Evolutionary conservation across 768 basidiomycete species (phyloP), one percentile per base, ranked within the genome.

Genomic region (Cystofilobasidium macerans): DNA sequence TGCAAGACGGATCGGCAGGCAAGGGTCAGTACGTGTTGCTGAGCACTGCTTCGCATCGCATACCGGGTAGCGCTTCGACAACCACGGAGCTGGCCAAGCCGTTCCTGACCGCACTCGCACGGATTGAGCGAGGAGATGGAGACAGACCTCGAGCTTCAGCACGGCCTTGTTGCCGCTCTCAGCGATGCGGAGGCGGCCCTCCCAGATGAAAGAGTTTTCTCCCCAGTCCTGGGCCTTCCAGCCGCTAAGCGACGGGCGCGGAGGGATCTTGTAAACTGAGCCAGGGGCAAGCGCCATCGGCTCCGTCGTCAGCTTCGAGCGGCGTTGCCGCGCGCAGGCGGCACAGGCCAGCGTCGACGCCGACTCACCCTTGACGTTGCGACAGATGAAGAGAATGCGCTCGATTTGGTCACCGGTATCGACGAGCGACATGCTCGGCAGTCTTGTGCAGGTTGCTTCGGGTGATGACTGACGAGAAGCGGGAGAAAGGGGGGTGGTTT

Each of bases 191-290:
- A 97, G 78, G 48, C 92, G 81, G 22, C 92, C 92, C 74, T 93
- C 93, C 92, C 92, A 97, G 28, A 97, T 76, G 5, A 89, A 89
- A 63, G 81, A 82, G 47, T 93, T 82, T 76, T 91, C 87, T 20
- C 91, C 89, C 92, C 92, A 97, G 70, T 91, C 88, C 62, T 62
- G 62, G 18, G 92, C 92, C 61, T 89, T 86, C 77, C 94, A 87
- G 12, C 92, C 92, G 73, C 91, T 88, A 72, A 90, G 87, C 43
- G 81, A 82, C 72, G 83, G 89, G 72, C 92, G 78, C 56, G 91
- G 85, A 2, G 92, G 92, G 56, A 95, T 89, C 79, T 86, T 89
- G 80, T 86, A 94, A 42, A 94, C 92, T 93, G 76, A 26, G 3
- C n/a, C n/a, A 20, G 1, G 36, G 40, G 13, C 32, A n/a, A 14